A percentile compares a stretch with the other conserved stretches of the same genome.
Conservation (phyloP, 495 filamentous ascomycete species). For the Penicillium riverlandense region DNA sequence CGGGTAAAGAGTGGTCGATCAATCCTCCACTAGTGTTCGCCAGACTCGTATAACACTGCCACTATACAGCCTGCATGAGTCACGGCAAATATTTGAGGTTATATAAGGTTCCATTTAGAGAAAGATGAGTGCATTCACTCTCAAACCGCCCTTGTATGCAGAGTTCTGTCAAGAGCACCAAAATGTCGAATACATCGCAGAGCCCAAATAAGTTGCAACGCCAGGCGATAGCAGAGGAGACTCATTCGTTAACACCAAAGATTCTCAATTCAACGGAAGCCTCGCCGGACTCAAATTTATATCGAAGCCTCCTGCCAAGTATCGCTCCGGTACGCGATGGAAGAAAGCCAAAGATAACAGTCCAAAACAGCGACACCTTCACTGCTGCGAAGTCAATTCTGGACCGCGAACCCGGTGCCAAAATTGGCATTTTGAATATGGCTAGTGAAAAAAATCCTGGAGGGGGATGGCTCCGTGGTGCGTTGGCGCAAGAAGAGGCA, state of each 20-base stretch:
- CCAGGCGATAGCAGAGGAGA: constrained; percentile 2
- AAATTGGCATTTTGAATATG: constrained; percentile 38
- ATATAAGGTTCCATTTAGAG: too few relatives aligned
- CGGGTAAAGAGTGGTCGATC: too few relatives aligned
- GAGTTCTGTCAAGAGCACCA: too few relatives aligned
- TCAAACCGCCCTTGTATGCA: too few relatives aligned
- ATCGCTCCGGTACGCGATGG: neutral
- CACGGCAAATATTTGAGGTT: too few relatives aligned
- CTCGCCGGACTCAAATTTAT: neutral
- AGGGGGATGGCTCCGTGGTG: constrained; percentile 47
- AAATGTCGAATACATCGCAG: too few relatives aligned
- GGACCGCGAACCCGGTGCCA: neutral
- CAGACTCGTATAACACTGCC: too few relatives aligned
- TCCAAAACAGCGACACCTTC: constrained; percentile 6
- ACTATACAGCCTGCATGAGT: too few relatives aligned
- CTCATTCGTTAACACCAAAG: neutral
- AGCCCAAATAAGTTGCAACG: constrained; percentile 4
- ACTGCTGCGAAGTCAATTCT: constrained; percentile 5
- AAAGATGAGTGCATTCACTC: too few relatives aligned
- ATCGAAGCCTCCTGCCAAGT: neutral
- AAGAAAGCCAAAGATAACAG: neutral
- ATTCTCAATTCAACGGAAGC: constrained; percentile 2
- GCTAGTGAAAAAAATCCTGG: constrained; percentile 45
- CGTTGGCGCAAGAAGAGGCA: constrained; percentile 53
- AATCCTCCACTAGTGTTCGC: too few relatives aligned